Evolutionary conservation across 148 eudicot genomes (phyloP).

Genomic region (Chenopodium berlandieri): DNA sequence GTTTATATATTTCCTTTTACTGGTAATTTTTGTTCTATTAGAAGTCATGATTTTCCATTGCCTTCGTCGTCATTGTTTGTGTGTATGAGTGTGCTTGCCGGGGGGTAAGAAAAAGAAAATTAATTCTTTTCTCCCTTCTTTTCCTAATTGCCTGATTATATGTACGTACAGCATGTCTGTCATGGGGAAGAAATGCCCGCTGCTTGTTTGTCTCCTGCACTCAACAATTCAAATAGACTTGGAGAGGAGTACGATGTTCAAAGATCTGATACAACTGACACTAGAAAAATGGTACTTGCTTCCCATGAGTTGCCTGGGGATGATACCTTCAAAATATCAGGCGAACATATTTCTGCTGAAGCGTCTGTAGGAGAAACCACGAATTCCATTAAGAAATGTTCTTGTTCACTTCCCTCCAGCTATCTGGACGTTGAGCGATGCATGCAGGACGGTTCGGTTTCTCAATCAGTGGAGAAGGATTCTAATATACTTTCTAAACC

Average conservation of each 20-base stretch:
- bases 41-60: background rate
- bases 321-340: conserved; percentile 1
- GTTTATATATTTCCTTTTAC: background rate
- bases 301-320: conserved; percentile 19
- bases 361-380: conserved; percentile 13
- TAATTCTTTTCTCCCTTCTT: background rate
- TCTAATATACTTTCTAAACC: conserved; percentile 16
- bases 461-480: conserved; percentile 25
- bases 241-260: conserved; percentile 17
- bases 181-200: conserved; percentile 20
- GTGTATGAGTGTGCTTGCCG: too few species aligned
- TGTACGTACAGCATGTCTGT: conserved; percentile 22
- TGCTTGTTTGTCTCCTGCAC: conserved; percentile 29
- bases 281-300: conserved; percentile 10
- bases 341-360: conserved; percentile 16
- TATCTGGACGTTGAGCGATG: conserved; percentile 14
- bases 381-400: conserved; percentile 19
- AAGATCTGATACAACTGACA: conserved; percentile 10
- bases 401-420: conserved; percentile 27
- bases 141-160: background rate
- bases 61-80: too few species aligned
- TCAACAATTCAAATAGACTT: conserved; percentile 13
- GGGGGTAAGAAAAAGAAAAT: background rate
- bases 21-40: background rate
- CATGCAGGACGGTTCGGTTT: conserved; percentile 22